A percentile compares a stretch with the other conserved stretches of the same genome.
These are phyloP conservation scores for Cornus kousa DNA, from an alignment of 148 eudicot genomes.

Conservation along the genomic window DNA sequence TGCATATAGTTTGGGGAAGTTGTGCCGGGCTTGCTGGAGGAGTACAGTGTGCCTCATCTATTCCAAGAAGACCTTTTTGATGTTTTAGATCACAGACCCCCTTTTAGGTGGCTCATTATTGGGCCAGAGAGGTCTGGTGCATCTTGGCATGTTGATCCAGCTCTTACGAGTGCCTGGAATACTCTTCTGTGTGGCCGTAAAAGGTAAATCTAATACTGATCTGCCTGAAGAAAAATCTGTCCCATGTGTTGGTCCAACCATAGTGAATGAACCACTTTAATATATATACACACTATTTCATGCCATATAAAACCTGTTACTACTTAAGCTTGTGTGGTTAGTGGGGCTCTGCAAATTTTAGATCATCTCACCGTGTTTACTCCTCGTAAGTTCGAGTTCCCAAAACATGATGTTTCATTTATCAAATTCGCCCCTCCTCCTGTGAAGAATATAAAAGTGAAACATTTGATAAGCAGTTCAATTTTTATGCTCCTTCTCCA, in stretches of 20 bases:
- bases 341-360: no score
- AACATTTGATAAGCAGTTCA: background rate
- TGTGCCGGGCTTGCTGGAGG: conserved; percentile 77
- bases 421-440: background rate
- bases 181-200: conserved; percentile 88
- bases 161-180: conserved; percentile 98
- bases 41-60: conserved; percentile 83
- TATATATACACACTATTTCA: background rate
- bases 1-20: conserved; percentile 81
- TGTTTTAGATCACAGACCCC: conserved; percentile 77
- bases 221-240: conserved; percentile 1
- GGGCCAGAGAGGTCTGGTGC: conserved; percentile 99
- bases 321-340: background rate
- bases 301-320: background rate
- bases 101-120: conserved; percentile 89
- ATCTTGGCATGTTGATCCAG: conserved; percentile 99
- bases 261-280: background rate
- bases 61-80: conserved; percentile 89
- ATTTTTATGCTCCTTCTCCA: background rate
- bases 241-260: background rate
- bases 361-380: background rate
- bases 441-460: background rate
- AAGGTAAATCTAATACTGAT: conserved; percentile 41
- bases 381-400: background rate
- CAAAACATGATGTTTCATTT: background rate